A percentile compares a stretch with the other conserved stretches of the same genome.
phyloP scores from a whole-genome alignment of 2,329 filamentous ascomycete genomes.

The Xenosphaeropsis pyriputrescens region DNA sequence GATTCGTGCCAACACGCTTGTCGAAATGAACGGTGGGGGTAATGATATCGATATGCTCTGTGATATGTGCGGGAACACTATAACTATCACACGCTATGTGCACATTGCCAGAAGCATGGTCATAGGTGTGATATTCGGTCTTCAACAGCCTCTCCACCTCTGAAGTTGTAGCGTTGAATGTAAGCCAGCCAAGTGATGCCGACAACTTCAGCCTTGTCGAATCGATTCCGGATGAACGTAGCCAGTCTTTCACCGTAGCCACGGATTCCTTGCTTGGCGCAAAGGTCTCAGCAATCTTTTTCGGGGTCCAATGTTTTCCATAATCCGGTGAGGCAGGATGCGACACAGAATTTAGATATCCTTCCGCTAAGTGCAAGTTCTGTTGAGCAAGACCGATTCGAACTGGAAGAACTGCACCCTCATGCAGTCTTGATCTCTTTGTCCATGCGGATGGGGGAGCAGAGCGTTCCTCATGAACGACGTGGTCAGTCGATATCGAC shows the following conservation, averaged over 20 bases:
- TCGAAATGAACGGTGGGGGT: conserved; percentile 19
- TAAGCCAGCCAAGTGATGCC: conserved; percentile 10
- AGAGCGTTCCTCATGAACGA: conserved; percentile 13
- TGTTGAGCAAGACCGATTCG: conserved; percentile 28
- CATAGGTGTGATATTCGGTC: conserved; percentile 34
- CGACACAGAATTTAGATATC: conserved; percentile 26
- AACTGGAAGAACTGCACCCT: conserved; percentile 9
- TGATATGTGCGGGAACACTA: conserved; percentile 14
- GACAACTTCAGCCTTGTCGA: conserved; percentile 31
- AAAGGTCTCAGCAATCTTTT: conserved; percentile 28
- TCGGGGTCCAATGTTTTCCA: conserved; percentile 29
- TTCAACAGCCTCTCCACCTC: conserved; percentile 36
- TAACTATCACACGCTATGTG: conserved; percentile 17
- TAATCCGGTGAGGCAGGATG: conserved; percentile 28
- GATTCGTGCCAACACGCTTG: neutral
- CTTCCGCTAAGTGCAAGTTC: conserved; percentile 29
- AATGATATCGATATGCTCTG: conserved; percentile 17
- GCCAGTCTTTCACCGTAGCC: conserved; percentile 34
- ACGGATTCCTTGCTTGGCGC: conserved; percentile 27
- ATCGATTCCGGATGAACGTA: conserved; percentile 34
- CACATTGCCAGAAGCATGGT: conserved; percentile 31
- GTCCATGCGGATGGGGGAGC: conserved; percentile 8
- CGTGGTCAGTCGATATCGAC: conserved; percentile 6
- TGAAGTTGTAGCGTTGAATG: conserved; percentile 17
- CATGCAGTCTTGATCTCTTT: conserved; percentile 8